These are phyloP conservation scores for Sedum album DNA, from an alignment of 164 flowering plant genomes.

Conservation along the genomic window DNA sequence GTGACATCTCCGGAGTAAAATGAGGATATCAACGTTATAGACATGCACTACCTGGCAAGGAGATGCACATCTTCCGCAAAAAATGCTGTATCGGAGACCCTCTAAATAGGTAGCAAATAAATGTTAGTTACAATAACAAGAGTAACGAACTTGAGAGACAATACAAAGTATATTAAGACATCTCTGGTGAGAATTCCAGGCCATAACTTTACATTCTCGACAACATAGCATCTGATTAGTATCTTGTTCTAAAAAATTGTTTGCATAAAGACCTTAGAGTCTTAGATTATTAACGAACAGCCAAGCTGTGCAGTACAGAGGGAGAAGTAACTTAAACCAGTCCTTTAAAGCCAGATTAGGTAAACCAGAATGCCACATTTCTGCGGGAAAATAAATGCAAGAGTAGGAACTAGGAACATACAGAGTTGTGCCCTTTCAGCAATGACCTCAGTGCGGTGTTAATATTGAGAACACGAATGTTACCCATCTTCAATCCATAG, in stretches of 20 bases:
- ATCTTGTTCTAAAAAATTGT: neutral
- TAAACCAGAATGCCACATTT: neutral
- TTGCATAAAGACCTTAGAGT: neutral
- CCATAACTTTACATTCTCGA: neutral
- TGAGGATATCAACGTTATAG: neutral
- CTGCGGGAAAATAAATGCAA: neutral
- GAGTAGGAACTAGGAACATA: conserved; percentile 13
- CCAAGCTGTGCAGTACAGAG: neutral
- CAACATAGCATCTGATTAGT: neutral
- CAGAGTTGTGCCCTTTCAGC: too few relatives aligned
- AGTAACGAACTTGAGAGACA: neutral
- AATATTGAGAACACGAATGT: conserved; percentile 75
- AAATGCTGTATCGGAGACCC: conserved; percentile 92
- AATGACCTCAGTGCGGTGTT: too few relatives aligned
- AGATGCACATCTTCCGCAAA: too few relatives aligned
- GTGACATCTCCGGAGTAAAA: neutral
- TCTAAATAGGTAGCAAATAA: conserved; percentile 30
- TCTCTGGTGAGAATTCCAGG: neutral
- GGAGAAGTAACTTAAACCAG: neutral
- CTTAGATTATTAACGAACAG: too few relatives aligned
- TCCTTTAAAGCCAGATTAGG: neutral
- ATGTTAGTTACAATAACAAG: neutral
- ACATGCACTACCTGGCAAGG: conserved; percentile 57
- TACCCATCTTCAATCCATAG: conserved; percentile 74
- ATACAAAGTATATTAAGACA: neutral